A percentile compares a stretch with the other conserved stretches of the same genome.
These are phyloP conservation scores for Tetradesmus lagerheimii DNA, from an alignment of 139 green algal species.

Conservation along the genomic window DNA sequence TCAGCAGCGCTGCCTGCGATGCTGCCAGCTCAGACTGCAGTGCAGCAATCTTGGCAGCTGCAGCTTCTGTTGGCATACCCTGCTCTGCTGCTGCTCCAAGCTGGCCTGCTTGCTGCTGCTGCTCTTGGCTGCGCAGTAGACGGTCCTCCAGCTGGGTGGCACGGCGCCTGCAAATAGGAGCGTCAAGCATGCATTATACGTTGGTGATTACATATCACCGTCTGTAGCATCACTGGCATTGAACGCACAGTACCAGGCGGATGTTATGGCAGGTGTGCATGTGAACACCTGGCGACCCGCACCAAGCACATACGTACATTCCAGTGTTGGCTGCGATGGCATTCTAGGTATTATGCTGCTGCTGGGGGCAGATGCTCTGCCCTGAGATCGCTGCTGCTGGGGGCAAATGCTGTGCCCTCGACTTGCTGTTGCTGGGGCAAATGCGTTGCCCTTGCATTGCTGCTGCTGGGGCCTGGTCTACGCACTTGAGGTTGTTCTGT, in stretches of 20 bases:
- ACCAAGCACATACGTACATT: too few relatives aligned
- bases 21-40: constrained; percentile 9
- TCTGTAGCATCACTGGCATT: too few relatives aligned
- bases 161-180: not conserved
- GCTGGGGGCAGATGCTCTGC: too few relatives aligned
- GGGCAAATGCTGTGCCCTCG: not conserved
- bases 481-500: not conserved
- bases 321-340: too few relatives aligned
- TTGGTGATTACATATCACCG: too few relatives aligned
- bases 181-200: not conserved
- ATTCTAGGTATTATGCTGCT: too few relatives aligned
- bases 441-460: not conserved
- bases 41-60: not conserved
- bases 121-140: not conserved
- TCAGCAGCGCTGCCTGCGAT: not conserved
- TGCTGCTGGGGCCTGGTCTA: not conserved
- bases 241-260: too few relatives aligned
- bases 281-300: too few relatives aligned
- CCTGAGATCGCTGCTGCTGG: not conserved
- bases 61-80: not conserved
- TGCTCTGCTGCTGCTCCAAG: not conserved
- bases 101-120: not conserved
- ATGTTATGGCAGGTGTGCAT: too few relatives aligned
- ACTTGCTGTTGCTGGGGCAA: not conserved
- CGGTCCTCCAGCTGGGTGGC: not conserved